Evolutionary conservation across 2,329 filamentous ascomycete species (phyloP), one percentile per base, ranked within the genome.

Genomic region (Amauroascus verrucosus): DNA sequence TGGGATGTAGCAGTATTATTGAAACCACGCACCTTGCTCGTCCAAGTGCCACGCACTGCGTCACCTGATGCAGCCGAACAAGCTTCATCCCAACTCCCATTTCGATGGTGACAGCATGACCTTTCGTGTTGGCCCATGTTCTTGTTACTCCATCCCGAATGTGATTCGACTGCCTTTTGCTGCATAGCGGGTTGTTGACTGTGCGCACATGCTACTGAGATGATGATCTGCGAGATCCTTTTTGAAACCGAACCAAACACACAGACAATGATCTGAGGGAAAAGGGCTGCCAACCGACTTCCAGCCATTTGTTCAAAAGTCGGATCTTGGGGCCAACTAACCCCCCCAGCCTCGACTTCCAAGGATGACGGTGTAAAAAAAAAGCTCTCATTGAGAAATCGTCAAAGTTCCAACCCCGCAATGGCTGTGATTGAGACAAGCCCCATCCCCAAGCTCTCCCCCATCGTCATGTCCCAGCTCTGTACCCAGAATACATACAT

Each of bases 1-100:
- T 41, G 37, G 48, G 24, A 16, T 37, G 38, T 3, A 11, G 38
- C 49, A 38, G 40, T 44, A 22, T 20, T 24, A 41, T 52, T 52
- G 50, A 38, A n/a, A 28, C 50, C 50, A 52, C 50, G 50, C 50
- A 52, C 50, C 7, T 14, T 3, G 11, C n/a, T 4, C 14, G 13
- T 32, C 50, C 50, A 46, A 52, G 40, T 6, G 33, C 50, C 50
- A 52, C 50, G 50, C 50, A 45, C 50, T 1, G n/a, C 50, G n/a
- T 52, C 50, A 52, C 50, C 50, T 52, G 50, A 52, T 18, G 50
- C 24, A 13, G 8, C 40, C 26, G 28, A 46, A 46, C 41, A 46
- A 40, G 40, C 50, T 45, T 44, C 38, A 44, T 44, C 28, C 38
- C 28, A 16, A 24, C 20, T 38, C 16, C 13, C 20, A n/a, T 33